Evolutionary conservation across 331 rosid species (phyloP).

Genomic region (Erythrophleum ivorense): DNA sequence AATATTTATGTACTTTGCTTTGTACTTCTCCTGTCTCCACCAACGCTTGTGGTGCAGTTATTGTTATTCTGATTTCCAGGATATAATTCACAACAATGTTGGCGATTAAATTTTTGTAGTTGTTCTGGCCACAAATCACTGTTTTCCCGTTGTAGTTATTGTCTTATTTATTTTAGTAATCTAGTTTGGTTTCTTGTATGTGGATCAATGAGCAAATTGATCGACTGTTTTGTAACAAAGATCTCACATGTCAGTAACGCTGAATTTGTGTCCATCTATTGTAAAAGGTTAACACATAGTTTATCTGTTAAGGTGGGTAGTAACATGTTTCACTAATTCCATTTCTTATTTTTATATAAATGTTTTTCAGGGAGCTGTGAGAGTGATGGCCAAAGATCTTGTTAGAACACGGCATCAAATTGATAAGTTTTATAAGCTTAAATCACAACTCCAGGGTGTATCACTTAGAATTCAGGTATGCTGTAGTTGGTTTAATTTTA

Average conservation of each 20-base stretch:
- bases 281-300: conserved; percentile 23
- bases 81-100: neutral
- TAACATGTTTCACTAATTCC: conserved; percentile 28
- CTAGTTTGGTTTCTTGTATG: conserved; percentile 20
- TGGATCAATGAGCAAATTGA: neutral
- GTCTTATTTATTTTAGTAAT: neutral
- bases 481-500: conserved; percentile 12
- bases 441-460: conserved; percentile 99
- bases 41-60: neutral
- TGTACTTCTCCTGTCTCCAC: neutral
- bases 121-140: neutral
- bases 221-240: neutral
- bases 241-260: neutral
- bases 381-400: conserved; percentile 98
- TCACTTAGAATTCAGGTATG: conserved; percentile 95
- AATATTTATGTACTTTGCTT: neutral
- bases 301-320: conserved; percentile 25
- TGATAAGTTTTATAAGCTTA: conserved; percentile 97
- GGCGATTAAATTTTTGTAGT: conserved; percentile 16
- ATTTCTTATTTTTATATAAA: conserved; percentile 32
- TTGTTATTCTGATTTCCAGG: conserved; percentile 14
- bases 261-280: neutral
- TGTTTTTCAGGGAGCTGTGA: conserved; percentile 90
- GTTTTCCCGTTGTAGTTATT: neutral
- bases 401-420: conserved; percentile 98